Conservation (phyloP, 164 flowering plant species). For the Vitis rupestris region DNA sequence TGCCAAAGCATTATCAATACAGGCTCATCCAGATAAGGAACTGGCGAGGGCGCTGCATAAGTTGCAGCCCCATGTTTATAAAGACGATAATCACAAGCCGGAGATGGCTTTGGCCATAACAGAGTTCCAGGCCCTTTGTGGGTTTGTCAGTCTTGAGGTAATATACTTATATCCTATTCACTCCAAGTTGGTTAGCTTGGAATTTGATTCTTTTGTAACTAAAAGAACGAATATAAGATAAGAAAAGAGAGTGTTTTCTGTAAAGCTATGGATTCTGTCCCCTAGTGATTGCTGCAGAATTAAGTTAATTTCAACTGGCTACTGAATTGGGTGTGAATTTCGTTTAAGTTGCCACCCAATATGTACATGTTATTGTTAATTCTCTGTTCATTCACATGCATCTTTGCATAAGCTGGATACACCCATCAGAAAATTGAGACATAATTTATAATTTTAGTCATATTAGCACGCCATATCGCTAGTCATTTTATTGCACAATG, state of each 20-base stretch:
- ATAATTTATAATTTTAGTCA: too few relatives aligned
- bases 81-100: conserved; percentile 90
- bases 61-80: conserved; percentile 55
- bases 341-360: not conserved
- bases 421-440: too few relatives aligned
- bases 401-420: not conserved
- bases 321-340: too few relatives aligned
- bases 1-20: conserved; percentile 88
- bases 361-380: not conserved
- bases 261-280: too few relatives aligned
- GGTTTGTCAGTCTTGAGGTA: conserved; percentile 79
- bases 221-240: too few relatives aligned
- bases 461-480: not conserved
- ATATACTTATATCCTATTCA: not conserved
- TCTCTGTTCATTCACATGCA: not conserved
- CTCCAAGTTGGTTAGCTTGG: too few relatives aligned
- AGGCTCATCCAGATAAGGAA: conserved; percentile 94
- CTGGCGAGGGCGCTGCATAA: conserved; percentile 63
- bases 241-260: too few relatives aligned
- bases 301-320: too few relatives aligned
- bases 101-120: conserved; percentile 94
- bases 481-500: too few relatives aligned
- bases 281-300: too few relatives aligned
- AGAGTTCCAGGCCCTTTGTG: conserved; percentile 86
- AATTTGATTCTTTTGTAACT: too few relatives aligned